These are phyloP conservation scores for Solanum hybrid DNA, from an alignment of 305 asterid species.

Conservation along the genomic window DNA sequence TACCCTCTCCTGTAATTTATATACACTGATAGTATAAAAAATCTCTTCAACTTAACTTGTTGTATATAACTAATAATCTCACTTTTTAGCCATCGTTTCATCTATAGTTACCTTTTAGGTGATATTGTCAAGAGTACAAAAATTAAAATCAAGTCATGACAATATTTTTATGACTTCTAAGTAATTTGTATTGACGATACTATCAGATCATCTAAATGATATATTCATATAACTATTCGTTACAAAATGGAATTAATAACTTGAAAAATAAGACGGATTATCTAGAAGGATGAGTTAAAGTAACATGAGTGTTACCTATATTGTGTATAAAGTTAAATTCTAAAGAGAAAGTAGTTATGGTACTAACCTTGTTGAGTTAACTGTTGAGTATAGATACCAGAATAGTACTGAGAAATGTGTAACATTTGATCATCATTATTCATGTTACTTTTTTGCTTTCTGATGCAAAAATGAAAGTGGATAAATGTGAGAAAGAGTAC, in stretches of 20 bases:
- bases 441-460: constrained; percentile 7
- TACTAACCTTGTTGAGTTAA: constrained; percentile 38
- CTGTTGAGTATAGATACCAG: constrained; percentile 32
- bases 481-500: neutral
- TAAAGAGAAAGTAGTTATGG: neutral
- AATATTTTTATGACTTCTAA: too few relatives aligned
- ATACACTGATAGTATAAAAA: neutral
- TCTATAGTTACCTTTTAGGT: neutral
- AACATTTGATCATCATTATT: constrained; percentile 33
- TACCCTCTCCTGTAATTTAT: constrained; percentile 19
- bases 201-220: neutral
- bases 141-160: neutral
- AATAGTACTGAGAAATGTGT: constrained; percentile 46
- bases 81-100: neutral
- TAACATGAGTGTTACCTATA: neutral
- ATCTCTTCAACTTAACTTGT: neutral
- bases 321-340: neutral
- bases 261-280: too few relatives aligned
- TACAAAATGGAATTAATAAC: neutral
- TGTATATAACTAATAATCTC: neutral
- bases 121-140: neutral
- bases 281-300: neutral
- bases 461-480: neutral
- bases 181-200: neutral
- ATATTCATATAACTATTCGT: neutral